phyloP scores from a whole-genome alignment of 345 rosid species.

The Brassica carinata region DNA sequence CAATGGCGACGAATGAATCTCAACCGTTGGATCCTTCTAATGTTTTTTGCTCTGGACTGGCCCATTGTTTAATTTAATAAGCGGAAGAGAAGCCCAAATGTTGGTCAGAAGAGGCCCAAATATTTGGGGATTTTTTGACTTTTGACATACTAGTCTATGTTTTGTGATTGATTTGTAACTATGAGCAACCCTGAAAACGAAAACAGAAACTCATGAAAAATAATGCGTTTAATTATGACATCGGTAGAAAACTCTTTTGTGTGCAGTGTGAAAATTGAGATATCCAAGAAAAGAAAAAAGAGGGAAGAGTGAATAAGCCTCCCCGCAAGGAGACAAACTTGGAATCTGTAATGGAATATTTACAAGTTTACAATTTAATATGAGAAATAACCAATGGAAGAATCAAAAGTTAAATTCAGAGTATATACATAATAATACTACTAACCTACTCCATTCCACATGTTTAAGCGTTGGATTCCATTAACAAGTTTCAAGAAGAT shows the following conservation, averaged over 20 bases:
- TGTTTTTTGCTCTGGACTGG: background rate
- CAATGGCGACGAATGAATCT: background rate
- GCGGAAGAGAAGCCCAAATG: constrained; percentile 12
- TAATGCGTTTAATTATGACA: background rate
- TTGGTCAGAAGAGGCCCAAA: constrained; percentile 13
- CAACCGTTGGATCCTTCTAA: constrained; percentile 14
- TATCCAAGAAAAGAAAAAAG: background rate
- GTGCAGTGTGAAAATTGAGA: background rate
- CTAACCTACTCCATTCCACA: background rate
- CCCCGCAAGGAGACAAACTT: background rate
- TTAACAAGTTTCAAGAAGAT: background rate
- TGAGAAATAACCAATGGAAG: background rate
- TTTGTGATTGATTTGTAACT: background rate
- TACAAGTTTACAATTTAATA: background rate
- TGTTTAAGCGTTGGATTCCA: background rate
- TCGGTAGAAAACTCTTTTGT: background rate
- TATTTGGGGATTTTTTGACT: background rate
- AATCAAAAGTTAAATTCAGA: background rate
- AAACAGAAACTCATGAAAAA: too few relatives aligned
- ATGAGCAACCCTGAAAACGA: background rate
- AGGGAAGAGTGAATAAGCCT: background rate
- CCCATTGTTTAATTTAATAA: background rate
- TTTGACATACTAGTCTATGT: background rate
- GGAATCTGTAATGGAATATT: background rate
- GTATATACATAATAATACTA: background rate